These are phyloP conservation scores for Ophiocordyceps australis DNA, from an alignment of 2,329 filamentous ascomycete genomes.

Conservation along the genomic window DNA sequence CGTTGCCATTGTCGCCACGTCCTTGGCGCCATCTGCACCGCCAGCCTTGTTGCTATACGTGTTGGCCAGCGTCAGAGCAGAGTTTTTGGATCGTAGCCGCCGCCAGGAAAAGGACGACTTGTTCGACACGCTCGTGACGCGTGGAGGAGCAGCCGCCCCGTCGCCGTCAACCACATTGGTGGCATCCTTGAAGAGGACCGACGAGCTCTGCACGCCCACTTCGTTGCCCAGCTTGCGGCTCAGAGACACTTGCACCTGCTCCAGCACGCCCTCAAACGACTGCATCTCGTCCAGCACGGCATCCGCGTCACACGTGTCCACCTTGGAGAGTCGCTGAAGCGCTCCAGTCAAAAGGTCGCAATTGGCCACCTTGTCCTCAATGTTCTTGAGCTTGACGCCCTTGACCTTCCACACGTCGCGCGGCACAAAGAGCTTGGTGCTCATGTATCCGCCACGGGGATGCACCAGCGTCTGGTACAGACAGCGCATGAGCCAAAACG, in stretches of 20 bases:
- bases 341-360: constrained; percentile 86
- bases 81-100: constrained; percentile 78
- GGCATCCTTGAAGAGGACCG: constrained; percentile 59
- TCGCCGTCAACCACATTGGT: constrained; percentile 27
- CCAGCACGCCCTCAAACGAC: constrained; percentile 64
- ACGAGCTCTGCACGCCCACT: constrained; percentile 63
- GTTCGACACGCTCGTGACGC: constrained; percentile 43
- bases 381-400: constrained; percentile 74
- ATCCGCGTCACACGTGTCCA: constrained; percentile 82
- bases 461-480: constrained; percentile 86
- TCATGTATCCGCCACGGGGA: constrained; percentile 79
- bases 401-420: constrained; percentile 88
- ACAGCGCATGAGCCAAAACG: constrained; percentile 95
- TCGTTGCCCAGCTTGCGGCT: constrained; percentile 82
- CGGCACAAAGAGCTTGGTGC: constrained; percentile 80
- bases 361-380: constrained; percentile 87
- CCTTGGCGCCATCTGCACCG: constrained; percentile 9
- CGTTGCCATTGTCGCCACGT: constrained; percentile 41
- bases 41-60: constrained; percentile 20
- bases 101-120: constrained; percentile 76
- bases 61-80: constrained; percentile 39
- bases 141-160: constrained; percentile 21
- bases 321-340: constrained; percentile 61
- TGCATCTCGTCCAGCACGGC: constrained; percentile 92
- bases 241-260: constrained; percentile 63